phyloP scores from a whole-genome alignment of 257 asterid genomes.

The Anisodus tanguticus region DNA sequence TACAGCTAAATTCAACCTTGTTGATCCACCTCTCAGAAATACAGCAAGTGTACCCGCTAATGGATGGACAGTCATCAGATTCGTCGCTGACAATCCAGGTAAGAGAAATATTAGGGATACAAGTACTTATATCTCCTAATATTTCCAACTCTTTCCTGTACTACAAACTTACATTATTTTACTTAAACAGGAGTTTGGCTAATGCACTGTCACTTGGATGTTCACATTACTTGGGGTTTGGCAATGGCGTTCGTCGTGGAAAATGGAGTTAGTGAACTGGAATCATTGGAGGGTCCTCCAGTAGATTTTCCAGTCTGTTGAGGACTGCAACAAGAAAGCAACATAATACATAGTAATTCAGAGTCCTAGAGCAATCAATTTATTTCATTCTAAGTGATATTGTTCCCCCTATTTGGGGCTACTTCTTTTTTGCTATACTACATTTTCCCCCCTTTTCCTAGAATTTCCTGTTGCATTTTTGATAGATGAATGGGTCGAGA shows the following conservation, averaged over 20 bases:
- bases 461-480: constrained; percentile 10
- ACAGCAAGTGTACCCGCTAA: constrained; percentile 80
- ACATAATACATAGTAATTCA: not conserved
- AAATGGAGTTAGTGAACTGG: constrained; percentile 63
- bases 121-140: not conserved
- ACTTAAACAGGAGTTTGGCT: constrained; percentile 72
- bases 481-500: constrained; percentile 27
- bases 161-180: not conserved
- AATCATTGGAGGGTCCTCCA: constrained; percentile 66
- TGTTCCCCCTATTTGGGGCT: constrained; percentile 39
- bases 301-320: constrained; percentile 70
- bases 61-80: constrained; percentile 93
- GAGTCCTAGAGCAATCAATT: constrained; percentile 27
- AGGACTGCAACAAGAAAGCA: not conserved
- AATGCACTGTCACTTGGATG: constrained; percentile 94
- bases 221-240: constrained; percentile 79
- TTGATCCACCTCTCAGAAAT: constrained; percentile 82
- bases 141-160: not conserved
- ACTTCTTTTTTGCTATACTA: constrained; percentile 26
- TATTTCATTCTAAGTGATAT: not conserved
- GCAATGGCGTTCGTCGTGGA: constrained; percentile 82
- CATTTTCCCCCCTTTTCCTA: not conserved
- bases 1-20: constrained; percentile 67
- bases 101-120: not conserved
- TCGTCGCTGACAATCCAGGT: constrained; percentile 96